Evolutionary conservation across 2,329 filamentous ascomycete genomes (phyloP).

Genomic region (Fusarium ramigenum): DNA sequence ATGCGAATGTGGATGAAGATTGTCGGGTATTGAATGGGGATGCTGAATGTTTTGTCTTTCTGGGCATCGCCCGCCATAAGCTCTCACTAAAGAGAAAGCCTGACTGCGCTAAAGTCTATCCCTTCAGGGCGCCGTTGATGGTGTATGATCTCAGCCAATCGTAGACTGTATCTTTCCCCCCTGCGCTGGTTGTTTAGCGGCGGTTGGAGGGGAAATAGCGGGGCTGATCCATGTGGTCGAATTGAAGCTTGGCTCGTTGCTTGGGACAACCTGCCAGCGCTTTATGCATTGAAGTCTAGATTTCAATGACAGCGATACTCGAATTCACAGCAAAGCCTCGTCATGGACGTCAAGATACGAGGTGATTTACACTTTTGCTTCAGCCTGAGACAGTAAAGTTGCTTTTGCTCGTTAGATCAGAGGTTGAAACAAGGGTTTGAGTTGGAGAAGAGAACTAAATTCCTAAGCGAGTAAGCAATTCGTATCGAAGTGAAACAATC

Average conservation of each 20-base stretch:
- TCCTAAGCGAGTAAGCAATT: conserved; percentile 5
- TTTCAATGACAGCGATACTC: background rate
- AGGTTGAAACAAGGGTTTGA: background rate
- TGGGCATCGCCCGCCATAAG: conserved; percentile 8
- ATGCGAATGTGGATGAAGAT: conserved; percentile 17
- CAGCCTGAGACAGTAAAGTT: background rate
- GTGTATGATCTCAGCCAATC: background rate
- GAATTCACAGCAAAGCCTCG: background rate
- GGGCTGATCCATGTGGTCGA: conserved; percentile 11
- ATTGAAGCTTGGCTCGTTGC: conserved; percentile 19
- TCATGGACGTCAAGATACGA: background rate
- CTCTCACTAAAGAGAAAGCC: conserved; percentile 33
- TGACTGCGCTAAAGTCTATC: conserved; percentile 14
- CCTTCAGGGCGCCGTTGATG: background rate
- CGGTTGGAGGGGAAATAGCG: conserved; percentile 22
- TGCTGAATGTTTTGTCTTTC: conserved; percentile 22
- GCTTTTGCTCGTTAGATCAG: background rate
- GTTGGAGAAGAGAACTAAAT: background rate
- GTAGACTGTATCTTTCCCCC: rapidly evolving
- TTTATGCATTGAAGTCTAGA: background rate
- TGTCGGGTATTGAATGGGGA: conserved; percentile 25
- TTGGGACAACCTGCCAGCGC: conserved; percentile 24
- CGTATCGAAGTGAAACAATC: background rate
- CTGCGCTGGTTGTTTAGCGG: conserved; percentile 15
- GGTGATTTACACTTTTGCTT: background rate